phyloP scores from a whole-genome alignment of 352 stramenopile genomes.

The Phytophthora tentaculata region DNA sequence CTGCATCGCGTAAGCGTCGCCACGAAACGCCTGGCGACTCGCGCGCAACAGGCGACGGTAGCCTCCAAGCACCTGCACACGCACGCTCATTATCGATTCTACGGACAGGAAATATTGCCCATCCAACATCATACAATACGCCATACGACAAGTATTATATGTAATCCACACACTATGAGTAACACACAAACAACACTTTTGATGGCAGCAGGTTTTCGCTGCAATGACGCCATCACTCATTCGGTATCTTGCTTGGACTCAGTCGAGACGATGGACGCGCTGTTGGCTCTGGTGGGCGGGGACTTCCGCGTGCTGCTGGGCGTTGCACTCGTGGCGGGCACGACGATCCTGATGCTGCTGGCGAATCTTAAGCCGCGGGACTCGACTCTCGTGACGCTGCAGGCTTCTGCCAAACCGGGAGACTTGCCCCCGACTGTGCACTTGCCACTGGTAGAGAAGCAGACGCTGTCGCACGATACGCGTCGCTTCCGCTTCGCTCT shows the following conservation, averaged over 20 bases:
- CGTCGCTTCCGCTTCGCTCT: slow-evolving; percentile 95
- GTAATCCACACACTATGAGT: not conserved
- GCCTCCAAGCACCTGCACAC: slow-evolving; percentile 69
- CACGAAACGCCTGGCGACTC: slow-evolving; percentile 77
- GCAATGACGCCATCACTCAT: slow-evolving; percentile 34
- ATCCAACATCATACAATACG: slow-evolving; percentile 3
- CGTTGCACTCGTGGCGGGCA: slow-evolving; percentile 55
- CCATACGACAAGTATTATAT: not conserved
- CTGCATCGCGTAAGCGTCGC: slow-evolving; percentile 63
- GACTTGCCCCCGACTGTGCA: slow-evolving; percentile 50
- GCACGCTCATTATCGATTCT: slow-evolving; percentile 51
- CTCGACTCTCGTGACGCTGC: slow-evolving; percentile 55
- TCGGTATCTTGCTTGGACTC: slow-evolving; percentile 20
- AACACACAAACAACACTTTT: slow-evolving; percentile 3
- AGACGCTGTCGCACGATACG: slow-evolving; percentile 93
- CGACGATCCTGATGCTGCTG: slow-evolving; percentile 53
- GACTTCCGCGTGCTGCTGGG: slow-evolving; percentile 58
- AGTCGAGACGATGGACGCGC: slow-evolving; percentile 47
- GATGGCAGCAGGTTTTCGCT: slow-evolving; percentile 18
- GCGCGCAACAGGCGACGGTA: slow-evolving; percentile 81
- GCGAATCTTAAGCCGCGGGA: slow-evolving; percentile 49
- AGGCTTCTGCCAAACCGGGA: slow-evolving; percentile 43
- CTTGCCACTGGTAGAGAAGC: slow-evolving; percentile 91
- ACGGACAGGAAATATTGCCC: slow-evolving; percentile 3
- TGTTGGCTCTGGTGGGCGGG: slow-evolving; percentile 45